Percentiles rank a stretch among this genome's conserved stretches.
These are phyloP conservation scores for Eustoma russellianum DNA, from an alignment of 257 asterid genomes.

Conservation along the genomic window DNA sequence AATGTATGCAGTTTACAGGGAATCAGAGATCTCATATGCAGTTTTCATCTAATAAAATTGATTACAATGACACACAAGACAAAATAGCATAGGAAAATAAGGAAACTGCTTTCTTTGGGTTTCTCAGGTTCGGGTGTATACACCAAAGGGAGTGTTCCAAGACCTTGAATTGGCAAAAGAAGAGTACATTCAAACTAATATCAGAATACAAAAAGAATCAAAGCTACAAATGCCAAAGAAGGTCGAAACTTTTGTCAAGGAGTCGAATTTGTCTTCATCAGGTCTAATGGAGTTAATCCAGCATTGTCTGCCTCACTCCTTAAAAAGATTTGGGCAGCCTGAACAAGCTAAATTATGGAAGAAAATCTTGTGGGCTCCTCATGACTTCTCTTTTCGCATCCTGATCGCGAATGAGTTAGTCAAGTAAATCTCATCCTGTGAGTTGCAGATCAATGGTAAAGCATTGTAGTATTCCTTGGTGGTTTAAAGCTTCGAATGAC, in stretches of 20 bases:
- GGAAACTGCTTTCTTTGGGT: background rate
- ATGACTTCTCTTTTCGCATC: constrained; percentile 59
- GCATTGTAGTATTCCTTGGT: no score
- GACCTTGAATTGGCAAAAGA: constrained; percentile 91
- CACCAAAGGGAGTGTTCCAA: constrained; percentile 54
- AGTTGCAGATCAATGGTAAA: background rate
- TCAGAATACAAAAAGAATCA: constrained; percentile 50
- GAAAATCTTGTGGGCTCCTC: constrained; percentile 63
- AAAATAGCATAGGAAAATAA: no score
- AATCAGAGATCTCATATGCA: no score
- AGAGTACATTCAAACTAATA: constrained; percentile 62
- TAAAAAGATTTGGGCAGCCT: constrained; percentile 21
- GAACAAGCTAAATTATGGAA: constrained; percentile 39
- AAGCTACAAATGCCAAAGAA: constrained; percentile 62
- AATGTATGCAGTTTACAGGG: no score
- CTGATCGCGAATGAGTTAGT: constrained; percentile 47
- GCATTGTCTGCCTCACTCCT: constrained; percentile 35
- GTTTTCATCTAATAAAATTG: no score
- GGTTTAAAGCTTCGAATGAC: constrained; percentile 21
- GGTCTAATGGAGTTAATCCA: constrained; percentile 43
- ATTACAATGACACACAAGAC: no score
- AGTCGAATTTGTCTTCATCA: constrained; percentile 36
- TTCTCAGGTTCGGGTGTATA: constrained; percentile 64
- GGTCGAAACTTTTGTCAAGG: constrained; percentile 58
- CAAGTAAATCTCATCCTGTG: constrained; percentile 7